Evolutionary conservation across 306 rosid genomes (phyloP), one percentile per base, ranked within the genome.

Genomic region (Rosa chinensis): DNA sequence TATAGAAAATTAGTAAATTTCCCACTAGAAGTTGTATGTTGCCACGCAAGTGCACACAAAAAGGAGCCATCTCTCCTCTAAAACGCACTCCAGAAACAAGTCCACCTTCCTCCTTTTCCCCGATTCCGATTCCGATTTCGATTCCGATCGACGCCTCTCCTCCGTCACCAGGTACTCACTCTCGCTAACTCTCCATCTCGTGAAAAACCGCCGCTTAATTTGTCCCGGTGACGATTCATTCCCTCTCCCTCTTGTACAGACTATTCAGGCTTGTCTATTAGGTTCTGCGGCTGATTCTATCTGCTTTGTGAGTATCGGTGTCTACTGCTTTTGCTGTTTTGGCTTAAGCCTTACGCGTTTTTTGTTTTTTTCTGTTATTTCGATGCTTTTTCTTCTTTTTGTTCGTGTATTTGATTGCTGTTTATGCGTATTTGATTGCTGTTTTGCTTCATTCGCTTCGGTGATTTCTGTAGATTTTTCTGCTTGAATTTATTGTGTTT

Each of bases 31-130:
- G 79, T 59, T 8, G 73, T 76, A 63, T 77, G 82, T 82, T 77
- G 82, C 79, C 82, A 73, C 53, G 67, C 85, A 79, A 23, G 28
- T 68, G 10, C 79, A 73, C n/a, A 14, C 71, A 43, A 66, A 66
- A 79, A 62, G 73, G 20, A 70, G 40, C 10, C 62, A 17, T 4
- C 32, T 58, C 47, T 13, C 37, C 37, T 12, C 68, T 50, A 63
- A 32, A 77, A 70, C 78, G 42, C 79, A 71, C 80, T 74, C 56
- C 58, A 16, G 28, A 11, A 48, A 48, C 78, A 25, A 62, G 67
- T 79, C 74, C 86, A 55, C 87, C 74, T 53, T 73, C 8, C 14
- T 17, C 78, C 66, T 14, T 43, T 79, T 77, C 66, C 32, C 80
- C 23, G 50, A 76, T 82, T 2, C 68, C 70, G 25, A 73, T 85